These are phyloP conservation scores for Starmera stellimalicola DNA, from an alignment of 1,139 yeast genomes.

Conservation along the genomic window DNA sequence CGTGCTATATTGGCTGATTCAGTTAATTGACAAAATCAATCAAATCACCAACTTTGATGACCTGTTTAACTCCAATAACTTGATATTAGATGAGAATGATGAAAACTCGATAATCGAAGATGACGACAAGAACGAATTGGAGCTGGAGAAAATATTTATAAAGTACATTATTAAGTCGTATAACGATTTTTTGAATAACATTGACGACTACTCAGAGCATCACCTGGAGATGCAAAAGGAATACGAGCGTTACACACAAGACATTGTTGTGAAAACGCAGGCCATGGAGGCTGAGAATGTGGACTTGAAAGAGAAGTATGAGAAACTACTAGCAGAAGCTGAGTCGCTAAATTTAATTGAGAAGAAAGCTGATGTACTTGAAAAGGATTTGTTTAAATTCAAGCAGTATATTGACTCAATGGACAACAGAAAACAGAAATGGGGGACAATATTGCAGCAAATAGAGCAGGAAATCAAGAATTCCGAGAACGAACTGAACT, in stretches of 20 bases:
- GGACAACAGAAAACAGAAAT: constrained; percentile 52
- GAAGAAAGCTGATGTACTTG: constrained; percentile 53
- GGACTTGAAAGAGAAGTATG: constrained; percentile 22
- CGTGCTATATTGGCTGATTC: constrained; percentile 71
- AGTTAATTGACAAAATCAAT: constrained; percentile 41
- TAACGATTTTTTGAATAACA: constrained; percentile 52
- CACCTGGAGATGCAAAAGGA: constrained; percentile 48
- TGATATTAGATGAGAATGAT: constrained; percentile 25
- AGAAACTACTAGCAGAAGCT: constrained; percentile 25
- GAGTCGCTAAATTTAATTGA: constrained; percentile 36
- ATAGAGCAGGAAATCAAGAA: constrained; percentile 44
- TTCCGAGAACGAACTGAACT: constrained; percentile 35
- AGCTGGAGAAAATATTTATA: constrained; percentile 52
- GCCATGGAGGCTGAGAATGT: constrained; percentile 31
- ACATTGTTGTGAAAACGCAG: constrained; percentile 34
- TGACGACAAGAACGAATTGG: constrained; percentile 27
- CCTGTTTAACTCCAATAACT: constrained; percentile 9
- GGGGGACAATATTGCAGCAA: constrained; percentile 50
- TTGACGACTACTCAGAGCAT: constrained; percentile 49
- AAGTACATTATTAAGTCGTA: constrained; percentile 62
- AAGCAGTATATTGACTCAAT: constrained; percentile 61
- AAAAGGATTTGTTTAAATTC: constrained; percentile 63
- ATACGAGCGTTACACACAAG: constrained; percentile 36
- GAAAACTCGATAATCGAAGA: constrained; percentile 20
- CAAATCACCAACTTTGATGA: constrained; percentile 25